phyloP scores from a whole-genome alignment of 495 filamentous ascomycete species.

The Penicillium ochrochloron region DNA sequence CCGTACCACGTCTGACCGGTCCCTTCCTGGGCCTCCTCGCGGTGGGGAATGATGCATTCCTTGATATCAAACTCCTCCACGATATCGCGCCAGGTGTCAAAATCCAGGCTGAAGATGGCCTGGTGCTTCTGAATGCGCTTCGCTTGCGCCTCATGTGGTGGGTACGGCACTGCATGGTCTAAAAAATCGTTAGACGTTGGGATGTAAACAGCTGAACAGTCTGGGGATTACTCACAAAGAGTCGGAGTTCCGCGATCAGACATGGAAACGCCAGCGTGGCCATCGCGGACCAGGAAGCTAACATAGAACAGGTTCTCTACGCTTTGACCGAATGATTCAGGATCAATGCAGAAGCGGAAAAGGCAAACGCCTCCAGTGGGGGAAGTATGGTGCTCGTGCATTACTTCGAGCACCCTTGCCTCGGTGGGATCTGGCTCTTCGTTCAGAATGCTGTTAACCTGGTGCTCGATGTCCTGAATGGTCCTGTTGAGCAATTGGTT shows the following conservation, averaged over 20 bases:
- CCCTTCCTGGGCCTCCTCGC: conserved; percentile 61
- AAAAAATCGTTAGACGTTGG: conserved; percentile 29
- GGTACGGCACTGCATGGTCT: conserved; percentile 48
- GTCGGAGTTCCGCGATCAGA: conserved; percentile 71
- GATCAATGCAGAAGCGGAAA: conserved; percentile 86
- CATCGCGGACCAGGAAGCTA: conserved; percentile 91
- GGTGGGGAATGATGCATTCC: conserved; percentile 80
- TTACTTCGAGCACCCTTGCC: conserved; percentile 45
- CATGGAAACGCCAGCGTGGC: conserved; percentile 65
- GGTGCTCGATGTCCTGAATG: conserved; percentile 39
- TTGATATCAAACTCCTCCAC: conserved; percentile 74
- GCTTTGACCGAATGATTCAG: conserved; percentile 88
- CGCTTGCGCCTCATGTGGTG: conserved; percentile 50
- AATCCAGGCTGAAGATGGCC: conserved; percentile 83
- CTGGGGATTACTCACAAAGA: conserved; percentile 60
- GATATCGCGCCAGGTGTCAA: conserved; percentile 76
- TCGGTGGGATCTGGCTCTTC: conserved; percentile 40
- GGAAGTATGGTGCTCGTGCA: conserved; percentile 60
- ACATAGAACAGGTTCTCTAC: conserved; percentile 98
- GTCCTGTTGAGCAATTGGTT: conserved; percentile 48
- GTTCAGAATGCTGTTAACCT: conserved; percentile 36
- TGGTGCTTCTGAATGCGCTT: conserved; percentile 70
- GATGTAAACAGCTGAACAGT: neutral
- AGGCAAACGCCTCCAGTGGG: conserved; percentile 70
- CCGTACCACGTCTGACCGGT: conserved; percentile 78